Base-by-base conservation (phyloP, 1,139 yeast genomes). In the Pichia sp. region DNA sequence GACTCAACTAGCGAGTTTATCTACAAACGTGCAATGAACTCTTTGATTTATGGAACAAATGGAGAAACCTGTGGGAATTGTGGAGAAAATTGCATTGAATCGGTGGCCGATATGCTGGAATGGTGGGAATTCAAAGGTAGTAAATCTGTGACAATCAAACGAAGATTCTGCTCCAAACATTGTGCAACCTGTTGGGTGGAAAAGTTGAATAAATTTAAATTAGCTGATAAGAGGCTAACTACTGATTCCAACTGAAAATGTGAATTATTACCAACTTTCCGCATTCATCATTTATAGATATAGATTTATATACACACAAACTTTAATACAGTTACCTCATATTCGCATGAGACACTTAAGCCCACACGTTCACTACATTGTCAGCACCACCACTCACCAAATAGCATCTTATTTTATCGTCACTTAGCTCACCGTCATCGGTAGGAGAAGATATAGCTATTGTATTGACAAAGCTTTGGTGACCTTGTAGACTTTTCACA, bases 401-500 rank as follows among this genome's bases (percentile, higher is more conserved):
- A 53, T 81, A 70, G 59, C 85, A 79, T 64, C 87, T 72, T 75
- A 82, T 80, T 51, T 75, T 73, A 32, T 68, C 61, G 59, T 78
- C 59, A 52, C 42, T 49, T 44, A 45, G 46, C 48, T 52, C 61
- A 64, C 40, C 46, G 19, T 26, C 29, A n/a, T 38, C 45, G 23
- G 30, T 48, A 3, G 75, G 75, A 1, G 75, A 65, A 0, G 90
- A 90, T 80, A 89, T 85, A 42, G 76, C 75, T 7, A 88, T 73
- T 50, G 81, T 76, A 62, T 82, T 85, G 10, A 90, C 78, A 66
- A 90, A 89, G 45, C 89, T 92, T 47, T 82, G 84, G 67, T 88
- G 95, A 0, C 85, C 90, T 36, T 69, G 71, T 15, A 88, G 71
- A 0, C 81, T 78, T 51, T 78, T 71, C 8, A 82, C 73, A 44